Conservation (phyloP, 2,329 filamentous ascomycete genomes). For the Aspergillus quadrilineatus region DNA sequence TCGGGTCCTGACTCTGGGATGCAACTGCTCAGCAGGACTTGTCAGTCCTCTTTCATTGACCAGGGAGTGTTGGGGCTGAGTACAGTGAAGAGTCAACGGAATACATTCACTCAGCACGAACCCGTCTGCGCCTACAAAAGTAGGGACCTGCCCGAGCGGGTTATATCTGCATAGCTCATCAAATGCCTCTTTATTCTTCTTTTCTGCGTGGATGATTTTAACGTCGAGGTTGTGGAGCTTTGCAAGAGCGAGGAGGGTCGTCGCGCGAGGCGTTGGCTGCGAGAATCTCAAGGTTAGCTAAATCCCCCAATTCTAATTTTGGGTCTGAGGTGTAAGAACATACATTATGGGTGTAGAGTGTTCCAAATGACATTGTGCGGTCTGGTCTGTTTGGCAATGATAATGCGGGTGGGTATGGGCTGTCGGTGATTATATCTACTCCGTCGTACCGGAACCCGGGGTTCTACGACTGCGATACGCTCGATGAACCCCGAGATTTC, state of each 20-base stretch:
- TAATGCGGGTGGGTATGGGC: not conserved
- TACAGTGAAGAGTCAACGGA: constrained; percentile 2
- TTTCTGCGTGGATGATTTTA: not conserved
- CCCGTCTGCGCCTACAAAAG: not conserved
- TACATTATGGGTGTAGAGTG: constrained; percentile 3
- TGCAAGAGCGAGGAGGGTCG: not conserved
- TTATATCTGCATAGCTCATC: not conserved
- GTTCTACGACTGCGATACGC: not conserved
- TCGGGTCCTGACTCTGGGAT: constrained; percentile 1
- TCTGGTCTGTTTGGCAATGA: not conserved
- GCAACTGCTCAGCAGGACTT: constrained; percentile 2
- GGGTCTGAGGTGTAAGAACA: not conserved
- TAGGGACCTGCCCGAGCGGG: constrained; percentile 1
- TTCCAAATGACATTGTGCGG: not conserved
- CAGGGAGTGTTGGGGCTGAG: not conserved
- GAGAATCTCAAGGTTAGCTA: not conserved
- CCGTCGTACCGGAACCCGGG: not conserved
- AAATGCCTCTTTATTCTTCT: not conserved
- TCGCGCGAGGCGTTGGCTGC: constrained; percentile 1
- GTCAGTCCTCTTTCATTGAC: not conserved
- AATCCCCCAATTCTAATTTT: not conserved
- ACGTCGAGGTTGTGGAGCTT: not conserved
- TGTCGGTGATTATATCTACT: not conserved
- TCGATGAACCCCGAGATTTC: not conserved
- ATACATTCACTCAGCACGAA: constrained; percentile 1